Percentiles rank a stretch among this genome's conserved stretches.
These are phyloP conservation scores for Wickerhamomyces strasburgensis DNA, from an alignment of 805 yeast genomes.

Conservation along the genomic window DNA sequence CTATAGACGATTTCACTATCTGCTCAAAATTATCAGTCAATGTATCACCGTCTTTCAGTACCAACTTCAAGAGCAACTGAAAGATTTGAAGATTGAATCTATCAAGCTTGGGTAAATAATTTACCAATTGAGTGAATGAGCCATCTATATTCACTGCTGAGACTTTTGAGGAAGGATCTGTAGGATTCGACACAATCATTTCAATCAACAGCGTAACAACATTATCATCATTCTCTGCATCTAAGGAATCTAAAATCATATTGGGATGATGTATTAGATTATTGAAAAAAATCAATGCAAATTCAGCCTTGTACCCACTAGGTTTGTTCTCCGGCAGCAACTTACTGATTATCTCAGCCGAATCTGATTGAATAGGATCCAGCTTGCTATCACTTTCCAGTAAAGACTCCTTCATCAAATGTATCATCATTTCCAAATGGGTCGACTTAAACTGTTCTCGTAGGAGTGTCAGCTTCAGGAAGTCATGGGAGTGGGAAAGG, in stretches of 20 bases:
- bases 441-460: constrained; percentile 18
- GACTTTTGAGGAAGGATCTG: neutral
- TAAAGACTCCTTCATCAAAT: constrained; percentile 13
- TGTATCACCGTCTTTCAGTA: constrained; percentile 15
- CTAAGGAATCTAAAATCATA: neutral
- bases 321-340: constrained; percentile 16
- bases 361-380: constrained; percentile 22
- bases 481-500: constrained; percentile 12
- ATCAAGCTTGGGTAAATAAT: constrained; percentile 26
- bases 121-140: constrained; percentile 7
- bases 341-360: constrained; percentile 21
- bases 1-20: constrained; percentile 10
- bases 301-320: constrained; percentile 14
- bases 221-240: neutral
- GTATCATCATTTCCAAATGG: constrained; percentile 17
- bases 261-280: constrained; percentile 13
- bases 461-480: constrained; percentile 19
- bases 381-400: constrained; percentile 10
- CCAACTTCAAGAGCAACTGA: constrained; percentile 34
- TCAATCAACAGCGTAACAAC: constrained; percentile 10
- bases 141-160: neutral
- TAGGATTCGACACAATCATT: constrained; percentile 2
- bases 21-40: constrained; percentile 9
- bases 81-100: constrained; percentile 39
- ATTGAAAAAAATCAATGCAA: constrained; percentile 13